Percentiles rank a stretch among this genome's conserved stretches.
Evolutionary conservation across 768 basidiomycete genomes (phyloP).

Genomic region (Chalciporus piperatus): DNA sequence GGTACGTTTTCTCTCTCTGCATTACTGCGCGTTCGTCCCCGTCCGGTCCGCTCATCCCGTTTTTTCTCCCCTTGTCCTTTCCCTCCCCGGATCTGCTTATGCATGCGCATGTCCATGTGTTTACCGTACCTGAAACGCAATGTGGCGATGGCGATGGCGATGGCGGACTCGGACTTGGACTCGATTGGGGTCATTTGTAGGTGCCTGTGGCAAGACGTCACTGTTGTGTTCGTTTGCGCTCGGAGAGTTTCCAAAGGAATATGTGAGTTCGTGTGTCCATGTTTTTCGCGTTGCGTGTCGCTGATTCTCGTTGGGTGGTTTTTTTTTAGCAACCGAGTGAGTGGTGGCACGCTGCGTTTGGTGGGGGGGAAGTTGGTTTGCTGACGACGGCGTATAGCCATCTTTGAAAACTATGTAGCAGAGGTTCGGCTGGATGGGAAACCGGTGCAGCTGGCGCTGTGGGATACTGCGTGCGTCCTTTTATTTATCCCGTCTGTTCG

Average conservation of each 20-base stretch:
- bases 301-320: too few relatives aligned
- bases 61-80: neutral
- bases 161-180: too few relatives aligned
- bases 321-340: slow-evolving; percentile 45
- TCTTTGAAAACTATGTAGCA: slow-evolving; percentile 98
- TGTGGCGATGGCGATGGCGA: neutral
- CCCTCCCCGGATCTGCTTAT: neutral
- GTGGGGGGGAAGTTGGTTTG: too few relatives aligned
- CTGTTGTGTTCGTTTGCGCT: slow-evolving; percentile 88
- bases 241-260: slow-evolving; percentile 95
- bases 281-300: neutral
- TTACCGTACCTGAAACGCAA: neutral
- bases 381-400: too few relatives aligned
- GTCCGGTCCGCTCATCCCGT: neutral
- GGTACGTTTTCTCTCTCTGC: slow-evolving; percentile 48
- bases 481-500: slow-evolving; percentile 36
- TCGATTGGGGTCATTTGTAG: too few relatives aligned
- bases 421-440: slow-evolving; percentile 98
- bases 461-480: slow-evolving; percentile 99
- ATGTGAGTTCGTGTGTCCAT: slow-evolving; percentile 53
- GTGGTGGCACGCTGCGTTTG: slow-evolving; percentile 17
- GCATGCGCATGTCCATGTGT: neutral
- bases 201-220: slow-evolving; percentile 96
- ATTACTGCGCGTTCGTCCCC: slow-evolving; percentile 1
- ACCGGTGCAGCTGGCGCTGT: slow-evolving; percentile 92